Evolutionary conservation across 2,329 filamentous ascomycete genomes (phyloP).

Genomic region (Penicillium sp.): DNA sequence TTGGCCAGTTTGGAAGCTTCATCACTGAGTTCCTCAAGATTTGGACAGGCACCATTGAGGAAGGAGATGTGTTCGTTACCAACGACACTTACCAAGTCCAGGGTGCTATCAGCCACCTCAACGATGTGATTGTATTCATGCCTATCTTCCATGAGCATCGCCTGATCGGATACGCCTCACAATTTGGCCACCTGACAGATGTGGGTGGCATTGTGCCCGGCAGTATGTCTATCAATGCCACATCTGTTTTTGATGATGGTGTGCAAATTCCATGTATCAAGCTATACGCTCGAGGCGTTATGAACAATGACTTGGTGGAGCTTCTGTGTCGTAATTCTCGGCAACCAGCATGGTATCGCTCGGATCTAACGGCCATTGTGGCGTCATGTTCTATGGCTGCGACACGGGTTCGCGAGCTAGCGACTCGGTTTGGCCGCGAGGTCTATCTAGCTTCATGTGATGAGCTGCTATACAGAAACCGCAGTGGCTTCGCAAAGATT

Average conservation of each 20-base stretch:
- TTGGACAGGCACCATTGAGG: slow-evolving; percentile 51
- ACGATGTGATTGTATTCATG: slow-evolving; percentile 52
- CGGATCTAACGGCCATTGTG: slow-evolving; percentile 50
- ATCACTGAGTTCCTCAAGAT: slow-evolving; percentile 49
- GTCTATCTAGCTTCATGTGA: slow-evolving; percentile 28
- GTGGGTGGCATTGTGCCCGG: slow-evolving; percentile 51
- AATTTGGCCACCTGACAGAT: slow-evolving; percentile 53
- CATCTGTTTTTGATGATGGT: slow-evolving; percentile 52
- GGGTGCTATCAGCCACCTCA: slow-evolving; percentile 52
- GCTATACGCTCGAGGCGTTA: slow-evolving; percentile 43
- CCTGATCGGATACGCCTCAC: slow-evolving; percentile 52
- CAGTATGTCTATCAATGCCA: slow-evolving; percentile 52
- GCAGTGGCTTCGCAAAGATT: slow-evolving; percentile 46
- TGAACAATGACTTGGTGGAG: slow-evolving; percentile 33
- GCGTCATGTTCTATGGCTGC: slow-evolving; percentile 49
- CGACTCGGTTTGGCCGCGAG: slow-evolving; percentile 12
- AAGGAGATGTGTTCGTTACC: slow-evolving; percentile 53
- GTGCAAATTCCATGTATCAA: slow-evolving; percentile 53
- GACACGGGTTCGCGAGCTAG: slow-evolving; percentile 47
- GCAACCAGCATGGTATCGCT: slow-evolving; percentile 51
- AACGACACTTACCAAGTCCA: slow-evolving; percentile 53
- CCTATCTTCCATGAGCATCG: slow-evolving; percentile 49
- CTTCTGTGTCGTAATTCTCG: slow-evolving; percentile 52
- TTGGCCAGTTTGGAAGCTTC: slow-evolving; percentile 54
- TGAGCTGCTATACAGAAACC: slow-evolving; percentile 48